Percentiles rank a stretch among this genome's conserved stretches.
These are phyloP conservation scores for Chlamydomonas reinhardtii DNA, from an alignment of 163 green algal genomes.

Conservation along the genomic window DNA sequence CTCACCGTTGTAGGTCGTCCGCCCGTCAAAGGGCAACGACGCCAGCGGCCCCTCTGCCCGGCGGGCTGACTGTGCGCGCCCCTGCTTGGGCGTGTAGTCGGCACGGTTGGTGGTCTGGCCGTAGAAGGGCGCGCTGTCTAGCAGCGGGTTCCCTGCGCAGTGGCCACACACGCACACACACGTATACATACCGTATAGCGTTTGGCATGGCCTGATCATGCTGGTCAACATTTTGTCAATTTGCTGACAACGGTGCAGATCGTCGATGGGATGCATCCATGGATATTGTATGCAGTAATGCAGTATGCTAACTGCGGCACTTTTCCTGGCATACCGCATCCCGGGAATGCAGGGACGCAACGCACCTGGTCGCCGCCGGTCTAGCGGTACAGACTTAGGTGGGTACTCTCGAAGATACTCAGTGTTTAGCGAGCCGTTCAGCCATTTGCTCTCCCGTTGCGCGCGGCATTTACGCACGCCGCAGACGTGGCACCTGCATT, in stretches of 20 bases:
- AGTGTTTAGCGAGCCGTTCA: slow-evolving; percentile 10
- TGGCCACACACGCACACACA: background rate
- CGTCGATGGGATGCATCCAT: too few relatives aligned
- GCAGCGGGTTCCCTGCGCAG: background rate
- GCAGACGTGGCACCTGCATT: slow-evolving; percentile 34
- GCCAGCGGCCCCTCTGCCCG: background rate
- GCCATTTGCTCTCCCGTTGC: background rate
- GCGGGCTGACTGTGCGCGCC: background rate
- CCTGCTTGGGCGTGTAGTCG: slow-evolving; percentile 43
- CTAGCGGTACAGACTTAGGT: background rate
- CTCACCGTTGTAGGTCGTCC: slow-evolving; percentile 21
- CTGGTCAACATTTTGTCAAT: too few relatives aligned
- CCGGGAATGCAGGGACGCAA: background rate
- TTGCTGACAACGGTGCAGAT: too few relatives aligned
- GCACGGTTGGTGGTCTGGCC: slow-evolving; percentile 30
- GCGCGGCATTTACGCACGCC: slow-evolving; percentile 29
- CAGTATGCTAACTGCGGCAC: too few relatives aligned
- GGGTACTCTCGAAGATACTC: slow-evolving; percentile 33
- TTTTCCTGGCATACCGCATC: too few relatives aligned
- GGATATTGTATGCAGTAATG: too few relatives aligned
- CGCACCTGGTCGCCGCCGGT: background rate
- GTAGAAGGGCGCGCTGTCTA: slow-evolving; percentile 9
- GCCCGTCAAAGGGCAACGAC: slow-evolving; percentile 9
- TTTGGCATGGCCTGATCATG: too few relatives aligned
- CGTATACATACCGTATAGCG: too few relatives aligned